Conservation (phyloP, 116 monocot species). For the Papilionanthe hybrid region DNA sequence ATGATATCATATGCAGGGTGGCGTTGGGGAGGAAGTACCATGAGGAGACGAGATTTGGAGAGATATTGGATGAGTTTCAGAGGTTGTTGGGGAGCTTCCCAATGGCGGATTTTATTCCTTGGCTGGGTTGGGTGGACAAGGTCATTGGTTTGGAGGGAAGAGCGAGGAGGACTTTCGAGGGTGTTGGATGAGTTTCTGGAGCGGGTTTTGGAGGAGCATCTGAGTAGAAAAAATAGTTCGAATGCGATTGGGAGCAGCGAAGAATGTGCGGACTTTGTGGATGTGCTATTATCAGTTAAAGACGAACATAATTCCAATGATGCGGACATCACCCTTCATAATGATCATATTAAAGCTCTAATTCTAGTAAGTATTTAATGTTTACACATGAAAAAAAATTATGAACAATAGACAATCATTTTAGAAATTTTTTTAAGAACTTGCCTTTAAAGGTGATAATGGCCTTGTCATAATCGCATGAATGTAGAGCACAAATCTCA, state of each 20-base stretch:
- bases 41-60: neutral
- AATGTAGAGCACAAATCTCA: no score
- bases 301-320: neutral
- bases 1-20: slow-evolving; percentile 3
- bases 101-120: slow-evolving; percentile 12
- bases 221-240: neutral
- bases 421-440: no score
- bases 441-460: no score
- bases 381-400: no score
- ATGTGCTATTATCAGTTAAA: neutral
- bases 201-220: neutral
- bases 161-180: neutral
- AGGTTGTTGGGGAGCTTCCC: neutral
- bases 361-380: neutral
- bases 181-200: neutral
- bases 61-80: neutral
- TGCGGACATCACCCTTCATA: neutral
- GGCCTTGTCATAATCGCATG: no score
- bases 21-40: slow-evolving; percentile 9
- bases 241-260: neutral
- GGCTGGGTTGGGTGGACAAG: slow-evolving; percentile 12
- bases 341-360: neutral
- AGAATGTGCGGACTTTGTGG: neutral
- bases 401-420: no score
- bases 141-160: slow-evolving; percentile 5